Evolutionary conservation across 2,329 filamentous ascomycete genomes (phyloP).

Genomic region (Epichloe baconii): DNA sequence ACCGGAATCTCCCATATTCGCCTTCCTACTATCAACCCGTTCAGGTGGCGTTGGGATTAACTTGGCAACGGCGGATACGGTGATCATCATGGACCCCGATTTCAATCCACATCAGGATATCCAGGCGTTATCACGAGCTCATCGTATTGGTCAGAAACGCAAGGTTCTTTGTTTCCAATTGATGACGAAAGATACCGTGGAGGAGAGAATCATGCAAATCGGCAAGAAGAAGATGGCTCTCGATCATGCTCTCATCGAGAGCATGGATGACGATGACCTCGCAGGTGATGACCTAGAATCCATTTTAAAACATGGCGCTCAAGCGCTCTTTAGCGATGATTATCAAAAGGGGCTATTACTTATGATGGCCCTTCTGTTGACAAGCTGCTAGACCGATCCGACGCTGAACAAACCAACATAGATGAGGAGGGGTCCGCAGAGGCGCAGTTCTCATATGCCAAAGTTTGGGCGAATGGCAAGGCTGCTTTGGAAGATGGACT

Average conservation of each 20-base stretch:
- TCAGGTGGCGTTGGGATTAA: conserved; percentile 97
- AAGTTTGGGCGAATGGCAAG: conserved; percentile 82
- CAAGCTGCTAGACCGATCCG: conserved; percentile 74
- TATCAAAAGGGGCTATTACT: conserved; percentile 55
- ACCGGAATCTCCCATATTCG: conserved; percentile 69
- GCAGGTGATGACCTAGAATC: conserved; percentile 70
- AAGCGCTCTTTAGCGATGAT: conserved; percentile 71
- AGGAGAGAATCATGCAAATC: conserved; percentile 94
- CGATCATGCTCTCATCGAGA: conserved; percentile 88
- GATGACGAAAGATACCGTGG: conserved; percentile 76
- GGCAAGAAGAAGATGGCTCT: conserved; percentile 92
- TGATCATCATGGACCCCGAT: conserved; percentile 93
- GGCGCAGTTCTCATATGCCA: conserved; percentile 76
- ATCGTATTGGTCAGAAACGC: conserved; percentile 91
- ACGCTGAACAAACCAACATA: conserved; percentile 58
- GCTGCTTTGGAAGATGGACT: conserved; percentile 52
- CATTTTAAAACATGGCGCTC: conserved; percentile 76
- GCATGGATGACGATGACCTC: conserved; percentile 74
- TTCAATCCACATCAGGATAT: conserved; percentile 98
- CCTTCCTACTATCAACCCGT: conserved; percentile 83
- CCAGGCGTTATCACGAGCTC: conserved; percentile 84
- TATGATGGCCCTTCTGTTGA: conserved; percentile 81
- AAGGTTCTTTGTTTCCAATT: conserved; percentile 94
- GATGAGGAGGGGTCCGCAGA: conserved; percentile 54
- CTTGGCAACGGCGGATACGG: conserved; percentile 88